Evolutionary conservation across 2,329 filamentous ascomycete genomes (phyloP), one percentile per base, ranked within the genome.

Genomic region (Mycogone perniciosa): DNA sequence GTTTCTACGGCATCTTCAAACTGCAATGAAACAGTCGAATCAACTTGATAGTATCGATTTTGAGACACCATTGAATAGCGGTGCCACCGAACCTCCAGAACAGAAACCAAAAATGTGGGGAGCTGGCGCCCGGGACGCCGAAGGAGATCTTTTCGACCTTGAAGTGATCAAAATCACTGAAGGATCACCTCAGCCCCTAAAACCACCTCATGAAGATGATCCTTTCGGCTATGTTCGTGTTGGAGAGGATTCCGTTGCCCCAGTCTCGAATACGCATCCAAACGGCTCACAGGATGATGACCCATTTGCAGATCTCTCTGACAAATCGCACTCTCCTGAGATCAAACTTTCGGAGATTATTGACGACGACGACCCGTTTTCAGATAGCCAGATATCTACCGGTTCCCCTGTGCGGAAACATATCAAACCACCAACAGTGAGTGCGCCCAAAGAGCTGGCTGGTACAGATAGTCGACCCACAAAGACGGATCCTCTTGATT

Each of bases 101-200:
- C 54, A 52, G 27, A 61, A 61, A 29, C 56, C 61, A 5, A 74
- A 77, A 49, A 71, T 93, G 1, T 95, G 89, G 89, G 74, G 76
- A 52, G 84, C 82, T 37, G 84, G 82, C 5, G 80, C 86, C 27
- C 76, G 88, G 56, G 82, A 88, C 60, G 69, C 70, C 0, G 77
- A 82, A 26, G 86, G 86, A 1, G 76, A 80, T 10, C 64, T 91
- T 3, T 72, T 88, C 46, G 78, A 84, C 47, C 64, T 82, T 9
- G 80, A 85, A 56, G 71, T 83, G 13, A 68, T 87, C 39, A 80
- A 88, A 49, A 65, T 86, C 13, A 71, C 73, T 5, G 71, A 77
- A 26, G 56, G 50, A 6, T 73, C 74, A 3, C 67, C 72, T 27
- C 52, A 45, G 6, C 27, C 53, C 9, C 54, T 55, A 5, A 59